phyloP scores from a whole-genome alignment of 192 early-diverging fungal genomes.

The Glomus cerebriforme region DNA sequence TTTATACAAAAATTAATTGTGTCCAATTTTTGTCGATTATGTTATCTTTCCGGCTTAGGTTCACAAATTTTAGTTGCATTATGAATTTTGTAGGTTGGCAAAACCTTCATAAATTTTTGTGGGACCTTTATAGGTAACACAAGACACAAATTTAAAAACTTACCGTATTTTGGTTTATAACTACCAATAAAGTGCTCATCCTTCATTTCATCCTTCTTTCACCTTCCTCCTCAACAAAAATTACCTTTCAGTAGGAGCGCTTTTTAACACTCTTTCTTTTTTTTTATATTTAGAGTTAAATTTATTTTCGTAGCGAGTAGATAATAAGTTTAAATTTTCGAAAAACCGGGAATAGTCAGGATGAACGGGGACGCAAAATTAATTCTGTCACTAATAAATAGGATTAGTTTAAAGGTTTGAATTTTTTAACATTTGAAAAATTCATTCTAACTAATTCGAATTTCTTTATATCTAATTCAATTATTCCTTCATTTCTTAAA shows the following conservation, averaged over 20 bases:
- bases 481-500: too few species aligned
- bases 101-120: not conserved
- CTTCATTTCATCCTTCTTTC: not conserved
- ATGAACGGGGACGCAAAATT: conserved; percentile 10
- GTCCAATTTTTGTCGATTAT: not conserved
- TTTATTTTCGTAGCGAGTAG: not conserved
- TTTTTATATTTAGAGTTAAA: not conserved
- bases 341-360: not conserved
- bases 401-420: conserved; percentile 43
- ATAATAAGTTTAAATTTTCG: not conserved
- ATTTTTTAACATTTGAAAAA: not conserved
- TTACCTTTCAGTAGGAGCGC: not conserved
- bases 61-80: not conserved
- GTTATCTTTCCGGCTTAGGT: not conserved
- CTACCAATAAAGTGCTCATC: not conserved
- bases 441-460: not conserved
- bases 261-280: not conserved
- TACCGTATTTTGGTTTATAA: not conserved
- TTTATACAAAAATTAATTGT: not conserved
- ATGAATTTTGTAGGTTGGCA: not conserved
- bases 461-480: conserved; percentile 15
- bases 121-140: not conserved
- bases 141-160: not conserved
- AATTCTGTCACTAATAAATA: conserved; percentile 40
- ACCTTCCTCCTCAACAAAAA: not conserved